Conservation (phyloP, 1,284 basidiomycete genomes). For the Fomitiporia mediterranea region DNA sequence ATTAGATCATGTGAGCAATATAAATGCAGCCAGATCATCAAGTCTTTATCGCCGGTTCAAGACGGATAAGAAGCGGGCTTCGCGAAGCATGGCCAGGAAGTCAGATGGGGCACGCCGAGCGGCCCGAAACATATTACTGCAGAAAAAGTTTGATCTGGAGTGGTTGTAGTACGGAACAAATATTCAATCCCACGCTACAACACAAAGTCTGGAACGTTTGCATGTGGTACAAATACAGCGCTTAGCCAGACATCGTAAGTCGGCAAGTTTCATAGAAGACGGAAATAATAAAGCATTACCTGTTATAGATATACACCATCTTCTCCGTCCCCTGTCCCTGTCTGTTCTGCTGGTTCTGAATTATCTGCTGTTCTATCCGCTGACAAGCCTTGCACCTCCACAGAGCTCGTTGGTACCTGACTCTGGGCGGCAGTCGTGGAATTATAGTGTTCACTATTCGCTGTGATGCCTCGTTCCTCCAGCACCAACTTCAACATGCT, state of each 20-base stretch:
- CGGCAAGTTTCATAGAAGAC: too few relatives aligned
- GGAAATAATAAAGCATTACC: too few relatives aligned
- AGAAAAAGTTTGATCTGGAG: neutral
- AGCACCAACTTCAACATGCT: slow-evolving; percentile 17
- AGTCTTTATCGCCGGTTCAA: neutral
- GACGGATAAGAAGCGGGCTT: neutral
- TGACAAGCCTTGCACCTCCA: neutral
- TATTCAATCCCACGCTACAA: too few relatives aligned
- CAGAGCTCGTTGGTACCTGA: neutral
- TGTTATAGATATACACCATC: slow-evolving; percentile 14
- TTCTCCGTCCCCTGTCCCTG: neutral
- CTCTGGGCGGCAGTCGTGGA: neutral
- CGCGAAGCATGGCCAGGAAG: neutral
- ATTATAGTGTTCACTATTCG: slow-evolving; percentile 12
- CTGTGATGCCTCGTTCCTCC: slow-evolving; percentile 13
- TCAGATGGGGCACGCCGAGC: neutral
- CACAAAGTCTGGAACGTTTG: too few relatives aligned
- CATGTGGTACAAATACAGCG: too few relatives aligned
- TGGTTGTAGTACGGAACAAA: neutral
- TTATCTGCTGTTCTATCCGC: neutral
- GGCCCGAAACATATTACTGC: neutral
- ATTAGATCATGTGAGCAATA: too few relatives aligned
- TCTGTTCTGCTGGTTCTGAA: neutral
- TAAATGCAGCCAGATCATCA: neutral
- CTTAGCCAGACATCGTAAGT: too few relatives aligned